Base-by-base conservation (phyloP, 352 stramenopile genomes). In the Phytophthora agathidicida region DNA sequence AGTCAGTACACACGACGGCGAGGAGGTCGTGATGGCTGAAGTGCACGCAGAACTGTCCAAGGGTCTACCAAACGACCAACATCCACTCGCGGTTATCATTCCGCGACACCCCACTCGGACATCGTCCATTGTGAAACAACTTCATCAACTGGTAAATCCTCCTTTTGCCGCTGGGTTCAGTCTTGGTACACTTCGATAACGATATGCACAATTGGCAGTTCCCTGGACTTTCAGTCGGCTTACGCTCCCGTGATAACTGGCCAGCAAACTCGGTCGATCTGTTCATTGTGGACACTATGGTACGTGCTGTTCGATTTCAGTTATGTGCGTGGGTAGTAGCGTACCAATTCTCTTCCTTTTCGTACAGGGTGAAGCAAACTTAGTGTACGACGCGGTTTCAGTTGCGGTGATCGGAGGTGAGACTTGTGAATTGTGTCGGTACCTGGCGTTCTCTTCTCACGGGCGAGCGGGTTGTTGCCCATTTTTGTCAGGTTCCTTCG, bases 201-300 rank as follows among this genome's bases (percentile, higher is more conserved):
- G 26, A 38, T 14, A 16, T 39, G 20, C 13, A 10, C 13, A 11
- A 28, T 57, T 56, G 33, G 28, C 11, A 90, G 80, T 75, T 72
- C 26, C 78, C 83, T 27, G 46, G 47, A 3, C 32, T 88, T 7
- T 41, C 47, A 17, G 49, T 89, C 22, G 60, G 65, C 2, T 38
- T 65, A 11, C 75, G 81, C 6, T 88, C 79, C 0, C 53, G 50
- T 20, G 49, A 79, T 33, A 5, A 36, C 11, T 19, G 80, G 3
- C 81, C 83, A 10, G 32, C 46, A 6, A 23, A 53, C 3, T 22
- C 42, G 2, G 66, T 65, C 0, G 56, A 75, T 50, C 30, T 91
- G n/a, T 91, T 89, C 44, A 80, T 93, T 53, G 73, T 83, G 0
- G 81, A 93, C 45, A 77, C 70, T 1, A 66, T 93, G 71, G 83